phyloP scores from a whole-genome alignment of 352 stramenopile species.

The Peronospora destructor region DNA sequence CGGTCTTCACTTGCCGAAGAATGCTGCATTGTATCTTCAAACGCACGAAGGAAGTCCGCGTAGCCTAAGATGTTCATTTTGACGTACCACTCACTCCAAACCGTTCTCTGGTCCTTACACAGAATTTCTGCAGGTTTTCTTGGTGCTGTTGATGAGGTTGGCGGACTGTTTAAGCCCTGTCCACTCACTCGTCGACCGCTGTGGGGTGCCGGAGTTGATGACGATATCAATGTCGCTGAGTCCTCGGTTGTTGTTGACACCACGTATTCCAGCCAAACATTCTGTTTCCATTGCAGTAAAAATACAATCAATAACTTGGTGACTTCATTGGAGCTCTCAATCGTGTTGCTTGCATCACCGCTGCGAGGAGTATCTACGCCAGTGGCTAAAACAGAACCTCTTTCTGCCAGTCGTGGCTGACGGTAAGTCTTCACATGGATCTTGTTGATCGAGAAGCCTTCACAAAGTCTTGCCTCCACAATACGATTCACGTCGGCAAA shows the following conservation, averaged over 20 bases:
- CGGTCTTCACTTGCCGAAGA: slow-evolving; percentile 7
- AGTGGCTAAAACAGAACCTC: background rate
- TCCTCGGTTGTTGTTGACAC: slow-evolving; percentile 60
- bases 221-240: slow-evolving; percentile 5
- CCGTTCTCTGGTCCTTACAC: slow-evolving; percentile 36
- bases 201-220: slow-evolving; percentile 3
- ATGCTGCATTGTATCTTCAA: slow-evolving; percentile 54
- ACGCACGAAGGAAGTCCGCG: slow-evolving; percentile 74
- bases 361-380: slow-evolving; percentile 10
- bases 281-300: slow-evolving; percentile 83
- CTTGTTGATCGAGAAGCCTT: slow-evolving; percentile 84
- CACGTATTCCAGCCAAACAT: slow-evolving; percentile 87
- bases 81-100: slow-evolving; percentile 76
- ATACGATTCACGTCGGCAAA: slow-evolving; percentile 75
- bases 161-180: slow-evolving; percentile 19
- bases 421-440: slow-evolving; percentile 54
- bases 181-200: slow-evolving; percentile 18
- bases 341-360: slow-evolving; percentile 3
- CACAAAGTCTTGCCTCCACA: slow-evolving; percentile 67
- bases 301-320: slow-evolving; percentile 79
- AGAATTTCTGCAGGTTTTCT: slow-evolving; percentile 30
- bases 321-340: slow-evolving; percentile 20
- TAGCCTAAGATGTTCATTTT: slow-evolving; percentile 83
- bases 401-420: slow-evolving; percentile 20
- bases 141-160: slow-evolving; percentile 12